Evolutionary conservation across 2,329 filamentous ascomycete species (phyloP).

Genomic region (Diaporthe batatas): DNA sequence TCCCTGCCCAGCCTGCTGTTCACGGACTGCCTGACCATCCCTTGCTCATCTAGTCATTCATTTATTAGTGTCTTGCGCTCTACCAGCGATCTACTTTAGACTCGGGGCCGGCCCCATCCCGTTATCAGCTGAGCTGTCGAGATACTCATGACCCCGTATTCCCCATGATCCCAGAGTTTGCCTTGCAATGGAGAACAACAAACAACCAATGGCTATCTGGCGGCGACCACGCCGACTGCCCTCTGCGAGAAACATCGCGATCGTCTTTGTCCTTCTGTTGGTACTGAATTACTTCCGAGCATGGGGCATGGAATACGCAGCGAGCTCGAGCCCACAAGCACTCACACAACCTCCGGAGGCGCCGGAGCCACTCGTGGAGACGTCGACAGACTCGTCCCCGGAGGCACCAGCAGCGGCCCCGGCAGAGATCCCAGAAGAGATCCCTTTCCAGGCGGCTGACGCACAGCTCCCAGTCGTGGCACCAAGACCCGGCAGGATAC

Average conservation of each 20-base stretch:
- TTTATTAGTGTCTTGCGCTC: not conserved
- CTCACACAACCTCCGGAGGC: not conserved
- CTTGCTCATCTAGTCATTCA: not conserved
- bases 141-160: no score
- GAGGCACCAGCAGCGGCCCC: not conserved
- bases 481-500: not conserved
- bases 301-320: not conserved
- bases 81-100: slow-evolving; percentile 13
- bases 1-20: no score
- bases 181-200: not conserved
- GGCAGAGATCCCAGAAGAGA: not conserved
- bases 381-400: not conserved
- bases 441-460: not conserved
- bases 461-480: not conserved
- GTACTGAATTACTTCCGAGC: not conserved
- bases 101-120: not conserved
- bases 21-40: not conserved
- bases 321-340: not conserved
- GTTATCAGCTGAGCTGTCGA: not conserved
- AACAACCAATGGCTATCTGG: not conserved
- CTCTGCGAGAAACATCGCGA: not conserved
- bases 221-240: not conserved
- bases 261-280: not conserved
- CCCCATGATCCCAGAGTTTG: not conserved
- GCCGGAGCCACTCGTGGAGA: not conserved